phyloP scores from a whole-genome alignment of 2,329 filamentous ascomycete species.

The Didymella pinodella region DNA sequence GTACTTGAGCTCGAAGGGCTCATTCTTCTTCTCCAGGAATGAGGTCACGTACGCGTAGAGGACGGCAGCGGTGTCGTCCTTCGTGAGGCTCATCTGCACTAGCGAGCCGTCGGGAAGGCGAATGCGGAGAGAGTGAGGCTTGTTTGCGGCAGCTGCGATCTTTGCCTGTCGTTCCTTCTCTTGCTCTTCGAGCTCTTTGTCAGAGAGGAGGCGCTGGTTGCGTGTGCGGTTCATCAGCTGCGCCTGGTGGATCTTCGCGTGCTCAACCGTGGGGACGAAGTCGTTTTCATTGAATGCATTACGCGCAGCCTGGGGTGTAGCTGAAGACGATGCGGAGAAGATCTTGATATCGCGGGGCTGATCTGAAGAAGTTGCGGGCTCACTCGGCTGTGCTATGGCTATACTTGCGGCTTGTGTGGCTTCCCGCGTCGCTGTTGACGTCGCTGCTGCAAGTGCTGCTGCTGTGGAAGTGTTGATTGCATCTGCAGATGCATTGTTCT shows the following conservation, averaged over 20 bases:
- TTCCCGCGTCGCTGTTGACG: conserved; percentile 29
- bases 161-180: conserved; percentile 71
- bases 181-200: conserved; percentile 78
- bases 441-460: conserved; percentile 33
- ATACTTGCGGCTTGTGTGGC: conserved; percentile 20
- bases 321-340: conserved; percentile 77
- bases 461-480: conserved; percentile 31
- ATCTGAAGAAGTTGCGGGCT: conserved; percentile 22
- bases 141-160: conserved; percentile 67
- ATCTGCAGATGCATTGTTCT: conserved; percentile 26
- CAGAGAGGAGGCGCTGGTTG: conserved; percentile 81
- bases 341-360: conserved; percentile 67
- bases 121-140: conserved; percentile 75
- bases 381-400: conserved; percentile 25
- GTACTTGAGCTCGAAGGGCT: conserved; percentile 76
- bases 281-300: conserved; percentile 73
- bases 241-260: conserved; percentile 77
- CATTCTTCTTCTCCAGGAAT: conserved; percentile 70
- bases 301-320: conserved; percentile 77
- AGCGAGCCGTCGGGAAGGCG: conserved; percentile 88
- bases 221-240: conserved; percentile 67
- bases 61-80: conserved; percentile 71
- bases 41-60: conserved; percentile 78
- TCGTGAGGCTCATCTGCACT: conserved; percentile 74
- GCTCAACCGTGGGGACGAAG: conserved; percentile 77